Conservation (phyloP, 352 stramenopile genomes). For the Phytophthora pinifolia region DNA sequence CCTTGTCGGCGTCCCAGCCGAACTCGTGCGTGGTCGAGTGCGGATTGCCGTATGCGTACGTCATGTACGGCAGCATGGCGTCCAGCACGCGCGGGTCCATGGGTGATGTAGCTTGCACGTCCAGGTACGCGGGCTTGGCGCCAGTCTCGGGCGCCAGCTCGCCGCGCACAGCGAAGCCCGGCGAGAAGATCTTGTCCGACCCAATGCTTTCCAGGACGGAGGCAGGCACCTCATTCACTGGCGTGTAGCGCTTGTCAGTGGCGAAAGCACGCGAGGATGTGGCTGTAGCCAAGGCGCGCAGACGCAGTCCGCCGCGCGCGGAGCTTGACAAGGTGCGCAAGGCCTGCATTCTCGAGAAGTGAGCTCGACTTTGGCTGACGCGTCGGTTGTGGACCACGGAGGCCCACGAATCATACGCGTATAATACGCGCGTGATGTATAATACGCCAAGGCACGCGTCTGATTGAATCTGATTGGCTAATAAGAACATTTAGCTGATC, state of each 20-base stretch:
- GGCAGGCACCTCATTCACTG: conserved; percentile 80
- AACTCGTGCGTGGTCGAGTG: conserved; percentile 99
- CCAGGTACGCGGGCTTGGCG: conserved; percentile 92
- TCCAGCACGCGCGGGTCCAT: conserved; percentile 98
- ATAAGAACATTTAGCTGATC: not conserved
- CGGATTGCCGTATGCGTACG: conserved; percentile 96
- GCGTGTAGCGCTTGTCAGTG: conserved; percentile 82
- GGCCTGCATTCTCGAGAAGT: conserved; percentile 28
- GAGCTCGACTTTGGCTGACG: conserved; percentile 1
- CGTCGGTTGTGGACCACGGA: conserved; percentile 18
- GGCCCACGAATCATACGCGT: not conserved
- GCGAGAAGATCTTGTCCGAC: conserved; percentile 80
- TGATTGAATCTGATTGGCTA: conserved; percentile 7
- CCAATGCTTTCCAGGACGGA: conserved; percentile 84
- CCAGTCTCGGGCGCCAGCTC: conserved; percentile 53
- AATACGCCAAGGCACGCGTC: not conserved
- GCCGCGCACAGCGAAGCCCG: conserved; percentile 75
- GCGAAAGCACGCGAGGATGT: conserved; percentile 27
- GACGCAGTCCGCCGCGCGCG: conserved; percentile 10
- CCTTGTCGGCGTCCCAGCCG: conserved; percentile 97
- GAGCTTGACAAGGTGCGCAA: conserved; percentile 18
- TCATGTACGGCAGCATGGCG: conserved; percentile 98
- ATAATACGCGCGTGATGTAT: too few relatives aligned
- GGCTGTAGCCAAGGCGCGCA: not conserved
- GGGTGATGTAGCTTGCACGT: conserved; percentile 97